phyloP scores from a whole-genome alignment of 139 green algal species.

The Chlorella ohadii region DNA sequence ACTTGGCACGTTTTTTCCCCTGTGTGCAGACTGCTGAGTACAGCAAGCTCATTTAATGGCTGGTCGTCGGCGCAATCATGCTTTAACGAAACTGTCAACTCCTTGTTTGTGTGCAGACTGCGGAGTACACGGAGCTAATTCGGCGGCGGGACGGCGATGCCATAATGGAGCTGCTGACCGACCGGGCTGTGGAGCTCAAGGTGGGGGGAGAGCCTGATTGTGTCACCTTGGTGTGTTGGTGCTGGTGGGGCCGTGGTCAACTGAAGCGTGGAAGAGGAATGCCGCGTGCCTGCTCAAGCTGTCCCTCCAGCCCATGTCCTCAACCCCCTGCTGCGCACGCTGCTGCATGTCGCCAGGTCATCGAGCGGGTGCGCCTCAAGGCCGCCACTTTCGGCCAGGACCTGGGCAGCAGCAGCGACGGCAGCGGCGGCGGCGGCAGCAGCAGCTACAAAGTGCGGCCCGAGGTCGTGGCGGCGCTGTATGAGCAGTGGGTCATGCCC shows the following conservation, averaged over 20 bases:
- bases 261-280: no score
- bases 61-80: constrained; percentile 91
- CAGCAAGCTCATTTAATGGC: constrained; percentile 70
- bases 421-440: not conserved
- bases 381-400: constrained; percentile 93
- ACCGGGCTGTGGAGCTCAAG: constrained; percentile 81
- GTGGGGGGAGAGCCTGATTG: constrained; percentile 26
- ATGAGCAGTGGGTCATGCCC: constrained; percentile 95
- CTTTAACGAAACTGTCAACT: no score
- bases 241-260: no score
- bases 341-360: constrained; percentile 56
- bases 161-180: constrained; percentile 94
- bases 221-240: no score
- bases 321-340: no score
- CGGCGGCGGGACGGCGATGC: constrained; percentile 71
- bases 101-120: no score
- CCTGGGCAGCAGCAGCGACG: constrained; percentile 40
- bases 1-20: no score
- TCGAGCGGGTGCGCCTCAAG: constrained; percentile 91
- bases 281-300: not conserved
- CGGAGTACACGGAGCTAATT: constrained; percentile 88
- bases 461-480: constrained; percentile 86
- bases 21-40: constrained; percentile 68
- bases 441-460: constrained; percentile 48
- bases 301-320: not conserved